Base-by-base conservation (phyloP, 306 rosid species). In the Trifolium fragiferum region DNA sequence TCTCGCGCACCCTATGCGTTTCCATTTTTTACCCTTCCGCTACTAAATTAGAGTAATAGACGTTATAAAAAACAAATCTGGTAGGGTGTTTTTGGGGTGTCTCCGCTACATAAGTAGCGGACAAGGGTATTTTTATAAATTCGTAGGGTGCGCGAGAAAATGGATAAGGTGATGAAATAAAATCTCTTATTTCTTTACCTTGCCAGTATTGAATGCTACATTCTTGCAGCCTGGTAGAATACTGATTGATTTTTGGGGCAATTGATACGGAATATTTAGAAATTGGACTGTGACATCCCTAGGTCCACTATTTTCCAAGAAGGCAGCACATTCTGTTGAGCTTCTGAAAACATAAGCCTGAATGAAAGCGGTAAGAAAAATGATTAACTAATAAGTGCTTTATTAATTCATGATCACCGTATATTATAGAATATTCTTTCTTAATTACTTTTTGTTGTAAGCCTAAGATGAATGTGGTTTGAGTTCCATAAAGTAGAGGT, bases 321-420 rank as follows among this genome's bases (percentile, higher is more conserved):
- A 84, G 49, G 86, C 84, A 10, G 79, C 83, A 79, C 90, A 86
- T 78, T 76, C 75, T 53, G 32, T 8, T 9, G 86, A 43, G 68
- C 83, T 73, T 14, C 25, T 76, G 81, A 76, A 86, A 61, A 84
- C 81, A 76, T 81, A 86, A 49, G 84, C 90, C 90, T 86, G 79
- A 57, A 72, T 13, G 51, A 44, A 70, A 73, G 43, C 8, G 76
- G 20, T 43, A 27, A n/a, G 49, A 19, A 44, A 82, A 82, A 32
- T 44, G n/a, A 59, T 59, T 50, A 33, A 14, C 32, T 72, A 40
- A 40, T 58, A 61, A 15, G 15, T 61, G 41, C 58, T 44, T 37
- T 37, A 37, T 37, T 37, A 37, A 37, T 37, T 37, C 40, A 2
- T 37, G 40, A 59, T 12, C 8, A 41, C 8, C 10, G 1, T 14